phyloP scores from a whole-genome alignment of 495 filamentous ascomycete species.

The Penicillium riverlandense region DNA sequence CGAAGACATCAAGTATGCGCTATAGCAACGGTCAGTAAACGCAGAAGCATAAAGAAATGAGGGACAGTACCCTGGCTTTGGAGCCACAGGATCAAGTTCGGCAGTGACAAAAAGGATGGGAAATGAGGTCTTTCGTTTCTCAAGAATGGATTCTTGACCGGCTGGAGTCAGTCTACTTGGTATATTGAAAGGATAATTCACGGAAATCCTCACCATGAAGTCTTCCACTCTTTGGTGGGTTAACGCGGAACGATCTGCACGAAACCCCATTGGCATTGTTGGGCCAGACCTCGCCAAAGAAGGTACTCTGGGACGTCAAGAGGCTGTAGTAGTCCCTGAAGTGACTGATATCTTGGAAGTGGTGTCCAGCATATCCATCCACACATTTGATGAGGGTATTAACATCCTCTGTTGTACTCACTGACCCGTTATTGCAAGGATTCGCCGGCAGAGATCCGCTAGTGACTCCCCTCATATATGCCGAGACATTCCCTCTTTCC shows the following conservation, averaged over 20 bases:
- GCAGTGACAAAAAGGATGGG: background rate
- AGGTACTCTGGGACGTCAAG: background rate
- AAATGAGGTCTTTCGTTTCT: background rate
- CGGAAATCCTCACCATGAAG: background rate
- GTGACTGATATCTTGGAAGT: background rate
- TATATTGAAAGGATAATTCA: background rate
- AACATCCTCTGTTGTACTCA: background rate
- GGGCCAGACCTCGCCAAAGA: background rate
- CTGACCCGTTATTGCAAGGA: background rate
- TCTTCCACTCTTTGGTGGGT: background rate
- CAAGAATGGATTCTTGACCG: background rate
- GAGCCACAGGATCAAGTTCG: background rate
- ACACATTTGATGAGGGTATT: constrained; percentile 3
- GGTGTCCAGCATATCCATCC: background rate
- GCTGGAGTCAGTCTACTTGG: background rate
- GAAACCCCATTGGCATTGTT: constrained; percentile 1
- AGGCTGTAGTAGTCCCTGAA: background rate
- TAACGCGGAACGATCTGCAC: background rate
- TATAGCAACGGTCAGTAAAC: background rate
- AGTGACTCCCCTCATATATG: background rate
- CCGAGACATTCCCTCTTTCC: background rate
- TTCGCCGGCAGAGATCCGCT: background rate
- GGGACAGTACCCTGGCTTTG: background rate
- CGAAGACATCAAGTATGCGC: background rate
- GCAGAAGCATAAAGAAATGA: background rate